These are phyloP conservation scores for Termitomyces sp. DNA, from an alignment of 1,284 basidiomycete species.

Conservation along the genomic window DNA sequence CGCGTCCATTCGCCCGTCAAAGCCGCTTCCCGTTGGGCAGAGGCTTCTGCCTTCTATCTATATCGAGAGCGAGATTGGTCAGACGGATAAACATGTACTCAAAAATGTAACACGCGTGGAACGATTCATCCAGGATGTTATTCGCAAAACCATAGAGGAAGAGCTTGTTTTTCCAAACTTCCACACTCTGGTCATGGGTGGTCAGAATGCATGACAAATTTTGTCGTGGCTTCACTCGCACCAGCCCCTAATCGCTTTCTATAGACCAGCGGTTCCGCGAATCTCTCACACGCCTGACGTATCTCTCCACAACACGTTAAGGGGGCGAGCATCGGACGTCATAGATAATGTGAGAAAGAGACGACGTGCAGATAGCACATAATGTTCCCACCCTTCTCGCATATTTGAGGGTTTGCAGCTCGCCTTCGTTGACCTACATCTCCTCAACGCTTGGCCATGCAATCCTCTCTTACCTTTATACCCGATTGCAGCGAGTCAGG, in stretches of 20 bases:
- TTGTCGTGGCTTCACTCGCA: neutral
- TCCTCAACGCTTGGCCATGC: neutral
- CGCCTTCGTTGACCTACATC: neutral
- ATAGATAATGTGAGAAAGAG: neutral
- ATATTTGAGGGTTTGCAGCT: neutral
- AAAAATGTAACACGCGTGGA: constrained; percentile 97
- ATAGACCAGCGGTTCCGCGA: neutral
- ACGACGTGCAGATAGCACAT: neutral
- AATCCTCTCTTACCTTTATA: neutral
- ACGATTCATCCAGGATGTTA: constrained; percentile 90
- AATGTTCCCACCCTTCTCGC: neutral
- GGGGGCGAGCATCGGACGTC: neutral
- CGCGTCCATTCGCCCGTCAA: constrained; percentile 36
- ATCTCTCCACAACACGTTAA: neutral
- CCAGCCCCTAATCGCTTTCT: neutral
- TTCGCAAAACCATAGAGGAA: constrained; percentile 91
- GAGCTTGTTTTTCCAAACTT: constrained; percentile 94
- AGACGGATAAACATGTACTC: constrained; percentile 91
- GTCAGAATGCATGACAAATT: constrained; percentile 20
- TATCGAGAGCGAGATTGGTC: constrained; percentile 96
- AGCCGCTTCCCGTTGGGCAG: constrained; percentile 74
- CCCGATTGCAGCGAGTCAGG: too few species aligned
- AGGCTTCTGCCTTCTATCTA: constrained; percentile 86
- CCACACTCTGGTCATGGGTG: constrained; percentile 72
- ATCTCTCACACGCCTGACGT: neutral